Evolutionary conservation across 148 eudicot species (phyloP).

Genomic region (Rhododendron ovatum): DNA sequence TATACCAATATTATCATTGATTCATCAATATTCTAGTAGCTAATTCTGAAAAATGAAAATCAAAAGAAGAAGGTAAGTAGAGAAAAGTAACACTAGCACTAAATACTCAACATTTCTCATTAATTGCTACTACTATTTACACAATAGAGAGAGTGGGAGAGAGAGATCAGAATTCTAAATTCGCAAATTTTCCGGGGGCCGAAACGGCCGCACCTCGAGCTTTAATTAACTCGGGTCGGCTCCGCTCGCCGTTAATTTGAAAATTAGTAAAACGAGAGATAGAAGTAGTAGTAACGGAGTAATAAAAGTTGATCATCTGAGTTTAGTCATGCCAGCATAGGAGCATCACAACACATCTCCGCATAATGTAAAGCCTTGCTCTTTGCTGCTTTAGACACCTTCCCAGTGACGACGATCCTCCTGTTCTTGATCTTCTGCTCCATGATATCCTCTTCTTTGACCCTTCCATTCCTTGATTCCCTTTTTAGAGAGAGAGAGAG

Average conservation of each 20-base stretch:
- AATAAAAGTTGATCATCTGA: too few relatives aligned
- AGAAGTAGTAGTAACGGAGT: too few relatives aligned
- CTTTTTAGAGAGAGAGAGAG: neutral
- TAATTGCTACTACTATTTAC: neutral
- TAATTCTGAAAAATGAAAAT: too few relatives aligned
- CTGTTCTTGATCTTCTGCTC: neutral
- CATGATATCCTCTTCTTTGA: neutral
- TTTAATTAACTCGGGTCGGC: neutral
- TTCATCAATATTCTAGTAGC: too few relatives aligned
- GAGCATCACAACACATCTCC: conserved; percentile 19
- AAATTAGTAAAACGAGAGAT: too few relatives aligned
- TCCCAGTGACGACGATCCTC: conserved; percentile 6
- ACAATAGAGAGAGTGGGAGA: neutral
- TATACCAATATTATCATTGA: too few relatives aligned
- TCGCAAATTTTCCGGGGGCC: neutral
- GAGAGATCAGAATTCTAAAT: neutral
- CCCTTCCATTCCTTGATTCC: neutral
- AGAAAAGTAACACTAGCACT: neutral
- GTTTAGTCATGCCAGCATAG: conserved; percentile 17
- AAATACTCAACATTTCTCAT: neutral
- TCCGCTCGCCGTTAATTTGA: neutral
- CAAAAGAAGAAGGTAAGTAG: too few relatives aligned
- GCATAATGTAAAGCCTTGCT: conserved; percentile 20
- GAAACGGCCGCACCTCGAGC: neutral
- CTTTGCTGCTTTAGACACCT: conserved; percentile 17